Conservation (phyloP, 257 asterid species). For the Primulina huaijiensis region DNA sequence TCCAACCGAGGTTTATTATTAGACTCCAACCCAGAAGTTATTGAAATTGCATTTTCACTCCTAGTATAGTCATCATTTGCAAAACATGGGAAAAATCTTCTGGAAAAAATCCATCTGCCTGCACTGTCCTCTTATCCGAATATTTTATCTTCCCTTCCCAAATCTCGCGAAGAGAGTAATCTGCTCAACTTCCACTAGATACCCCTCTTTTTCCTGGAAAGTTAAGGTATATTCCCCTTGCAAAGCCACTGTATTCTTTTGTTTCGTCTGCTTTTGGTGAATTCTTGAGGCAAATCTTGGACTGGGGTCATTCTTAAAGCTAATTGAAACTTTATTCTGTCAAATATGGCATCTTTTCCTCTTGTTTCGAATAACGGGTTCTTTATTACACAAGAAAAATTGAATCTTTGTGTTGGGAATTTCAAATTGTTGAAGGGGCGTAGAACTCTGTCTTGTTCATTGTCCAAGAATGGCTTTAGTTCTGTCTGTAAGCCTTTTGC, state of each 20-base stretch:
- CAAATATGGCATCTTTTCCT: conserved; percentile 66
- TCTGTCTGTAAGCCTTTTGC: conserved; percentile 39
- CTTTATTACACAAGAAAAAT: conserved; percentile 39
- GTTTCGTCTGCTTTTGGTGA: conserved; percentile 12
- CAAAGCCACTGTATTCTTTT: conserved; percentile 1
- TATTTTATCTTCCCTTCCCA: conserved; percentile 20
- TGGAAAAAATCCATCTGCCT: conserved; percentile 25
- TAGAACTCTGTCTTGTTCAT: conserved; percentile 30
- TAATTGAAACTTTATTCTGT: conserved; percentile 33
- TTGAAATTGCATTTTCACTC: conserved; percentile 1
- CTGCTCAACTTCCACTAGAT: conserved; percentile 19
- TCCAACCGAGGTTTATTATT: too few relatives aligned
- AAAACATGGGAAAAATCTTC: conserved; percentile 20
- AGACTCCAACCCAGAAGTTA: too few relatives aligned
- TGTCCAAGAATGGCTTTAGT: conserved; percentile 33
- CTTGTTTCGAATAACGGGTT: conserved; percentile 52
- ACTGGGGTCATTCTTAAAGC: conserved; percentile 22
- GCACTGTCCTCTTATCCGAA: too few relatives aligned
- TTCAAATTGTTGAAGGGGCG: conserved; percentile 27
- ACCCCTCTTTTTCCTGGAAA: not conserved
- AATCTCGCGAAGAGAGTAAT: conserved; percentile 5
- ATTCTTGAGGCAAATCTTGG: conserved; percentile 24
- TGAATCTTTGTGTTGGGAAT: conserved; percentile 38
- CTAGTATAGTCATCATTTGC: conserved; percentile 1
- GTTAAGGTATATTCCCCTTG: conserved; percentile 26